Conservation (phyloP, 495 filamentous ascomycete genomes). For the Parachaetomium inaequale region DNA sequence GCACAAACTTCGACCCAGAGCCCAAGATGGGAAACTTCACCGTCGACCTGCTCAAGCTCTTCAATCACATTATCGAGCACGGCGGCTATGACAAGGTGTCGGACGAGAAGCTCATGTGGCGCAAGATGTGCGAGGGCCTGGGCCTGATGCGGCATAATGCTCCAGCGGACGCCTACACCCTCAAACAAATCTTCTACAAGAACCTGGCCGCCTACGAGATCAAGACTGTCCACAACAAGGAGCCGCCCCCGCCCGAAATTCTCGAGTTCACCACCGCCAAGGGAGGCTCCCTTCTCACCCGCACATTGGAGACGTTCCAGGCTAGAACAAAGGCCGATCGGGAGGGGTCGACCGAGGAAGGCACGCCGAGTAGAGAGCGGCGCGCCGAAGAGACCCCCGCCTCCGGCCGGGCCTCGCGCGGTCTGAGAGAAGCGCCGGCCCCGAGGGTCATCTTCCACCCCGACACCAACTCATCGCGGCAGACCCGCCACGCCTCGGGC, state of each 20-base stretch:
- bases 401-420: conserved; percentile 57
- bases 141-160: conserved; percentile 57
- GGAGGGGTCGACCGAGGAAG: conserved; percentile 55
- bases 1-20: conserved; percentile 66
- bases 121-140: conserved; percentile 64
- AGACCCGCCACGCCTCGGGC: conserved; percentile 54
- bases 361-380: conserved; percentile 60
- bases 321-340: conserved; percentile 45
- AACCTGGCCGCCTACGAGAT: conserved; percentile 83
- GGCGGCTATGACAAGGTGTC: conserved; percentile 81
- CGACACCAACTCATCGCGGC: conserved; percentile 58
- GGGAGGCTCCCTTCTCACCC: conserved; percentile 68
- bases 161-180: conserved; percentile 66
- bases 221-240: conserved; percentile 60
- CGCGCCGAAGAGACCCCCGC: conserved; percentile 58
- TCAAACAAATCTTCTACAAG: conserved; percentile 81
- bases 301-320: conserved; percentile 69
- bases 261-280: conserved; percentile 73
- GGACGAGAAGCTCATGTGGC: conserved; percentile 75
- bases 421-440: conserved; percentile 72
- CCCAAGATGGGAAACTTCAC: conserved; percentile 68
- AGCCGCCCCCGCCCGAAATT: conserved; percentile 78
- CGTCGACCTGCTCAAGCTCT: conserved; percentile 68
- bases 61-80: conserved; percentile 61
- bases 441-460: conserved; percentile 80